Conservation (phyloP, 306 rosid genomes). For the Cucurbita moschata region DNA sequence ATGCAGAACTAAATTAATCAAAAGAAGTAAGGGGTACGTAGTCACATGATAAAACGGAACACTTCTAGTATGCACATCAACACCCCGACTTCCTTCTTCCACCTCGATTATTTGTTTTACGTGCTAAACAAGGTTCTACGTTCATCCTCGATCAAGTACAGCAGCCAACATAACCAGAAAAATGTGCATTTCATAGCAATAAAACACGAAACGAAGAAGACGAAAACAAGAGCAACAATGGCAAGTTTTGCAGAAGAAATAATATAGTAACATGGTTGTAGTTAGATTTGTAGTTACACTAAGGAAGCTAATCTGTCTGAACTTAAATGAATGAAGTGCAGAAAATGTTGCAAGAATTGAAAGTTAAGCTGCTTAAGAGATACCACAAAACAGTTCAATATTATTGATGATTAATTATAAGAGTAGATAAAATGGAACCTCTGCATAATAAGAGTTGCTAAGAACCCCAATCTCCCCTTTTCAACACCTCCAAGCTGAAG, state of each 20-base stretch:
- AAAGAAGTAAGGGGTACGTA: background rate
- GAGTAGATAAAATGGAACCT: constrained; percentile 22
- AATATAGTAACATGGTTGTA: constrained; percentile 9
- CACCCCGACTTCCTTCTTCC: background rate
- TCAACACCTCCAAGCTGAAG: constrained; percentile 42
- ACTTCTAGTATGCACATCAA: background rate
- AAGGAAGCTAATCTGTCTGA: constrained; percentile 14
- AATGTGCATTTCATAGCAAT: constrained; percentile 3
- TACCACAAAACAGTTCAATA: constrained; percentile 22
- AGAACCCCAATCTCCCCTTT: constrained; percentile 21
- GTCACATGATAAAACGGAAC: background rate
- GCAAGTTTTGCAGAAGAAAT: constrained; percentile 7
- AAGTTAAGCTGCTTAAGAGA: constrained; percentile 22
- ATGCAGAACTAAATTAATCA: background rate
- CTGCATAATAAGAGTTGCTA: constrained; percentile 25
- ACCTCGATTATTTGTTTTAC: background rate
- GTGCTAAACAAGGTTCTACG: background rate
- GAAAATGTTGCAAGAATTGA: constrained; percentile 20
- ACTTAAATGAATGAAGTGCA: constrained; percentile 14
- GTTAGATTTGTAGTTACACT: constrained; percentile 16
- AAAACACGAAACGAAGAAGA: constrained; percentile 7
- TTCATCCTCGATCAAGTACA: background rate
- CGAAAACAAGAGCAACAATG: constrained; percentile 7
- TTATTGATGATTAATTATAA: constrained; percentile 21
- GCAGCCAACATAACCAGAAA: constrained; percentile 12